Conservation (phyloP, 371 early-diverging fungal species). For the Chytridiales sp. region DNA sequence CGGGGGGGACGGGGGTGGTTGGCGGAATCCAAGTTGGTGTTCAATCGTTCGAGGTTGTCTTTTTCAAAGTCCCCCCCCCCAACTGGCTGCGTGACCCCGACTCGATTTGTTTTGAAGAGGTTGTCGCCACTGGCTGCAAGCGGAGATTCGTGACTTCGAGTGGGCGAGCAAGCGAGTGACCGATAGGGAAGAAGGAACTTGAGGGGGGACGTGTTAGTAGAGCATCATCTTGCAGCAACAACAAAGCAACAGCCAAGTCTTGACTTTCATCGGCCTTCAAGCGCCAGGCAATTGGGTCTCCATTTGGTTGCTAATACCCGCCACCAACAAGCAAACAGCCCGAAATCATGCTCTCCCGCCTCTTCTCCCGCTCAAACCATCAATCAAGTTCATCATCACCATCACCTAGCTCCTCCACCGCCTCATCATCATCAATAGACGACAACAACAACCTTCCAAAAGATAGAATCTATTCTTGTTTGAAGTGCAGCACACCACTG, state of each 20-base stretch:
- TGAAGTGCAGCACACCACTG: slow-evolving; percentile 62
- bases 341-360: neutral
- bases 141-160: too few relatives aligned
- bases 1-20: neutral
- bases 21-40: neutral
- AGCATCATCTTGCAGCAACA: too few relatives aligned
- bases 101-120: too few relatives aligned
- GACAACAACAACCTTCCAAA: neutral
- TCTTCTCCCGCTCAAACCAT: neutral
- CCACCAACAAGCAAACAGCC: neutral
- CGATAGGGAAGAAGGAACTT: too few relatives aligned
- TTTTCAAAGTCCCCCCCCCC: neutral
- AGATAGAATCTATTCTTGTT: slow-evolving; percentile 56
- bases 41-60: neutral
- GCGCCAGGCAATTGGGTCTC: neutral
- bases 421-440: too few relatives aligned
- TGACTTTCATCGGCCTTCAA: neutral
- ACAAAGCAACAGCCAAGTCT: too few relatives aligned
- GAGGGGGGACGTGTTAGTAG: too few relatives aligned
- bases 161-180: too few relatives aligned
- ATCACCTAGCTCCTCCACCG: too few relatives aligned
- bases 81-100: neutral
- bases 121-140: too few relatives aligned
- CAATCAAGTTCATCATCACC: neutral
- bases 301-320: neutral